Percentiles rank a stretch among this genome's conserved stretches.
Evolutionary conservation across 139 green algal species (phyloP).

Genomic region (Micractinium sp.): DNA sequence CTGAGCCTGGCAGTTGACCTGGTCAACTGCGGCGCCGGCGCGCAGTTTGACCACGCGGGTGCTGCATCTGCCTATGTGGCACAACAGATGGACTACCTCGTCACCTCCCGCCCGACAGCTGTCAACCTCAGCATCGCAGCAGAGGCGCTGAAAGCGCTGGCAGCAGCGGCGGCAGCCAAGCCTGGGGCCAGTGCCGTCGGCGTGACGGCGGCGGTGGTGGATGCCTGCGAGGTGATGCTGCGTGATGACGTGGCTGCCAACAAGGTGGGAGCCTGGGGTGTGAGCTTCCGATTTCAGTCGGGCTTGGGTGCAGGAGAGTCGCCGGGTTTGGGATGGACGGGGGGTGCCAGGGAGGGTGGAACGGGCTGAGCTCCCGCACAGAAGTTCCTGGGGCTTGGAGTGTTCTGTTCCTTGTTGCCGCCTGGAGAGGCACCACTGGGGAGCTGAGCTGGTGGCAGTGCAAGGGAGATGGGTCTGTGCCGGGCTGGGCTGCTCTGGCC

Average conservation of each 20-base stretch:
- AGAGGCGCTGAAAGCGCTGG: constrained; percentile 63
- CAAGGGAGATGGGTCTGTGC: not conserved
- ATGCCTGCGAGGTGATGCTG: constrained; percentile 80
- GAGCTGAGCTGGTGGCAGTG: not conserved
- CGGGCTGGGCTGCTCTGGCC: too few relatives aligned
- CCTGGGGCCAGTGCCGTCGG: constrained; percentile 47
- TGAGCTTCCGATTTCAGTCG: too few relatives aligned
- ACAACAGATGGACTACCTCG: constrained; percentile 75
- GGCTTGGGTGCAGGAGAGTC: too few relatives aligned
- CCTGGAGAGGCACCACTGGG: not conserved
- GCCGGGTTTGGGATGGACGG: too few relatives aligned
- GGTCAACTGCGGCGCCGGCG: constrained; percentile 37
- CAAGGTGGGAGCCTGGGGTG: constrained; percentile 51
- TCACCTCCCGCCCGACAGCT: constrained; percentile 92
- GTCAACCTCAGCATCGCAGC: constrained; percentile 92
- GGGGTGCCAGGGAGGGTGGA: too few relatives aligned
- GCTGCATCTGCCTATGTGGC: constrained; percentile 49
- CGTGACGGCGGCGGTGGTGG: constrained; percentile 71
- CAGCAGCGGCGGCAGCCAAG: constrained; percentile 39
- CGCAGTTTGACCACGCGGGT: constrained; percentile 52
- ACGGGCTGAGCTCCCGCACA: not conserved
- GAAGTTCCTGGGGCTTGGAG: too few relatives aligned
- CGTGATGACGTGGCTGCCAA: constrained; percentile 84
- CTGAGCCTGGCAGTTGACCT: constrained; percentile 80
- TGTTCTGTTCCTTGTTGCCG: too few relatives aligned